Evolutionary conservation across 768 basidiomycete genomes (phyloP).

Genomic region (Ephemerocybe angulata): DNA sequence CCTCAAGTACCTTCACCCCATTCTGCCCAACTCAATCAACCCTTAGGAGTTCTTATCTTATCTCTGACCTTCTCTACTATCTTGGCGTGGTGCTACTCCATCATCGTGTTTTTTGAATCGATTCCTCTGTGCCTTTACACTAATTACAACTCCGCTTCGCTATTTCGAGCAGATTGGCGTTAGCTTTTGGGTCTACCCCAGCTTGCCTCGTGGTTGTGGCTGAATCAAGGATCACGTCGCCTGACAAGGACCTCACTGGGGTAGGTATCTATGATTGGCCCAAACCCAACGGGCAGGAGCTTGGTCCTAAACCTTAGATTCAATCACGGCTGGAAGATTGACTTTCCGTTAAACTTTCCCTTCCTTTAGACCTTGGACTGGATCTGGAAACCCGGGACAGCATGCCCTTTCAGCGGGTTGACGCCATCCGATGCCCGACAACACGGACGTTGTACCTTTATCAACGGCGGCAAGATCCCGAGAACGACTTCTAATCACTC

Average conservation of each 20-base stretch:
- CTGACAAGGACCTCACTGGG: neutral
- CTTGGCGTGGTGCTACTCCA: too few relatives aligned
- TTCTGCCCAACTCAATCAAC: too few relatives aligned
- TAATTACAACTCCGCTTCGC: too few relatives aligned
- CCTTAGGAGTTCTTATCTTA: too few relatives aligned
- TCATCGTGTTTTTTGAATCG: neutral
- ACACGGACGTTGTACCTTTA: neutral
- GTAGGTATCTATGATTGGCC: neutral
- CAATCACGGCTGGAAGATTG: neutral
- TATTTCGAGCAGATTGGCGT: too few relatives aligned
- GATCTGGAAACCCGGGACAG: neutral
- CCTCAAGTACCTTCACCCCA: too few relatives aligned
- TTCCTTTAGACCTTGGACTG: neutral
- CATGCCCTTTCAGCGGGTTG: neutral
- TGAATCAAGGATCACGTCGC: neutral
- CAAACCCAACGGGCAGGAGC: neutral
- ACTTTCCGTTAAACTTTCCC: neutral
- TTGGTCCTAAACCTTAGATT: neutral
- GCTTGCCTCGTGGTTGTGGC: neutral
- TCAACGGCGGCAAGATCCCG: neutral
- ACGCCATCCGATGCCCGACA: neutral
- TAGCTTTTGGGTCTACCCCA: too few relatives aligned
- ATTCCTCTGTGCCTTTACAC: neutral
- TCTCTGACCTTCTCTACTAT: too few relatives aligned
- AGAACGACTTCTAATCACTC: neutral